Base-by-base conservation (phyloP, 2,329 filamentous ascomycete species). In the Aspergillus terreus region DNA sequence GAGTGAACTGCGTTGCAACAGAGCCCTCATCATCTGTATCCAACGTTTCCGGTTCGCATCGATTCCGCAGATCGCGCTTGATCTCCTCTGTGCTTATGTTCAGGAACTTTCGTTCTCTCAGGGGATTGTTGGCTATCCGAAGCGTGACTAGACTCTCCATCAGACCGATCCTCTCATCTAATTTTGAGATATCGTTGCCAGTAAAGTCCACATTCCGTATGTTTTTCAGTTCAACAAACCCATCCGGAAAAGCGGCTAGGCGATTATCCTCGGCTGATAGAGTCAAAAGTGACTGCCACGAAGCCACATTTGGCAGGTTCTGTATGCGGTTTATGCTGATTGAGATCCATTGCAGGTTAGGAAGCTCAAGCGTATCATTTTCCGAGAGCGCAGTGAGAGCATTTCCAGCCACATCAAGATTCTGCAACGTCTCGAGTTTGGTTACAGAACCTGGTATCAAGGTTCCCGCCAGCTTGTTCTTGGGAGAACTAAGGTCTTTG, bases 21-120 rank as follows among this genome's bases (percentile, higher is more conserved):
- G 70, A 72, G 14, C 68, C 69, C 49, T 71, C 60, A 21, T 58
- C 72, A 49, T 68, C 65, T 9, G 67, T 68, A 33, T 69, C 63
- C 53, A 53, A 68, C 49, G 57, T 70, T 60, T 52, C 80, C 65
- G 17, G 88, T 82, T 65, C 84, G 81, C 54, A 73, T 23, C 89
- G 82, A 33, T 79, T 79, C 17, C 82, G 80, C 41, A 96, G 73
- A 41, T 85, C 83, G 40, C 82, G 81, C 70, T 95, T 96, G 55
- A 97, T 76, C 49, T 94, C 88, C 12, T 90, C 87, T 0, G 88
- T 91, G 19, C 81, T 81, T 73, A 95, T 88, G 0, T 83, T 87
- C 12, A 92, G 77, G 59, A 94, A 90, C 66, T 91, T 96, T 66
- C 88, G 91, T 66, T 96, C 91, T 12, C 88, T 81, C 12, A 99